Percentiles rank a stretch among this genome's conserved stretches.
Conservation (phyloP, 2,329 filamentous ascomycete species). For the Phaeosphaeriaceae sp. region DNA sequence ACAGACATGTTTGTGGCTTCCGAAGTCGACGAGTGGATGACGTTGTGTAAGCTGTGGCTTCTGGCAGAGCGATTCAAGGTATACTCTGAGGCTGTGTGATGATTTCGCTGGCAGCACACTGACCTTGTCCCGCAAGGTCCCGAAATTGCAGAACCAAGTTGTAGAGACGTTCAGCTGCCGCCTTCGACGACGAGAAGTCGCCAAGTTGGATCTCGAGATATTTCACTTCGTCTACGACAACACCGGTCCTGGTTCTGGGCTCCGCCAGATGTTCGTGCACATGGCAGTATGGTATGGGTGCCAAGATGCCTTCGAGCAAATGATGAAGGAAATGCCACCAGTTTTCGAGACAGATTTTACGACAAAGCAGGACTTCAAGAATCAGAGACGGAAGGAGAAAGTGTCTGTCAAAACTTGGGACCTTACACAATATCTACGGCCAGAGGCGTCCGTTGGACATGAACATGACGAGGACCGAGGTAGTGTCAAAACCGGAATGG, state of each 20-base stretch:
- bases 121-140: not conserved
- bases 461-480: not conserved
- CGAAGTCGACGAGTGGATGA: slow-evolving; percentile 1
- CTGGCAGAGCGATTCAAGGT: slow-evolving; percentile 4
- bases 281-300: slow-evolving; percentile 5
- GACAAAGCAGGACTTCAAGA: not conserved
- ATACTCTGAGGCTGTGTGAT: not conserved
- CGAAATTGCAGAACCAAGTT: slow-evolving; percentile 2
- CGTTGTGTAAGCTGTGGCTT: slow-evolving; percentile 4
- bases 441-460: not conserved
- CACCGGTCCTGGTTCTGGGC: slow-evolving; percentile 4
- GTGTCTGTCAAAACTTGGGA: not conserved
- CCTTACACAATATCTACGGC: not conserved
- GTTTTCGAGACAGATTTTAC: slow-evolving; percentile 5
- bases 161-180: slow-evolving; percentile 2
- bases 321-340: slow-evolving; percentile 5
- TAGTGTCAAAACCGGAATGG: not conserved
- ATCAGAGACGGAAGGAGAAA: not conserved
- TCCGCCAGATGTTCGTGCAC: slow-evolving; percentile 1
- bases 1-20: not conserved
- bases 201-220: slow-evolving; percentile 3
- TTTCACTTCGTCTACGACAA: slow-evolving; percentile 6
- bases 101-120: not conserved
- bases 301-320: slow-evolving; percentile 4
- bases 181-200: not conserved